A percentile compares a stretch with the other conserved stretches of the same genome.
Evolutionary conservation across 2,329 filamentous ascomycete species (phyloP).

Genomic region (Penicillium concentricum): DNA sequence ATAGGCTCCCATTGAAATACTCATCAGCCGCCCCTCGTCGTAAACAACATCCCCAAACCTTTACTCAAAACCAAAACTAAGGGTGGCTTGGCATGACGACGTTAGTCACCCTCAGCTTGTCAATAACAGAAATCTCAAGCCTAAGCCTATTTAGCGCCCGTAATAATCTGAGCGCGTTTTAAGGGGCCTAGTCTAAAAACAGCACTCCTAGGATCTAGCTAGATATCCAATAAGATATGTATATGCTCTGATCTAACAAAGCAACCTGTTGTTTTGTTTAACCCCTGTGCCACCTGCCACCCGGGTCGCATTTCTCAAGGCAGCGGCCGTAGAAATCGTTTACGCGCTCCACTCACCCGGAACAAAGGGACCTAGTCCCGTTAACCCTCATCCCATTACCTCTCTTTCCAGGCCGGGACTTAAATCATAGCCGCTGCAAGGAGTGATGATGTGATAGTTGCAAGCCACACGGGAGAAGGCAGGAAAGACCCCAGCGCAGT

Average conservation of each 20-base stretch:
- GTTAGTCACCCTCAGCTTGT: background rate
- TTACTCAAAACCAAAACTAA: background rate
- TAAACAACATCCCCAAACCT: background rate
- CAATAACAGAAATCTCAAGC: background rate
- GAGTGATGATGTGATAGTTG: slow-evolving; percentile 3
- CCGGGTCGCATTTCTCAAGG: slow-evolving; percentile 1
- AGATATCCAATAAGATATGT: background rate
- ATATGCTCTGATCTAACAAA: background rate
- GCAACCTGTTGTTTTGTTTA: background rate
- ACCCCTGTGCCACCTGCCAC: background rate
- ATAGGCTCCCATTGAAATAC: background rate
- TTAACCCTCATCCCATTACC: background rate
- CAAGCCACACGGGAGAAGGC: background rate
- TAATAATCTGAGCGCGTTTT: background rate
- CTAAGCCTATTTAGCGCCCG: slow-evolving; percentile 1
- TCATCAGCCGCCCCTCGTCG: background rate
- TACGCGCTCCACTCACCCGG: background rate
- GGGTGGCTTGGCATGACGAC: background rate
- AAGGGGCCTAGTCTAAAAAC: background rate
- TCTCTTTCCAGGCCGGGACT: background rate
- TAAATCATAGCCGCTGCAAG: background rate
- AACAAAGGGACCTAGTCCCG: background rate
- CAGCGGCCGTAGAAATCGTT: background rate
- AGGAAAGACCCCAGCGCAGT: background rate
- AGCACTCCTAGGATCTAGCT: background rate